Percentiles rank a stretch among this genome's conserved stretches.
These are phyloP conservation scores for Pseudocercospora macadamiae DNA, from an alignment of 2,329 filamentous ascomycete genomes.

Conservation along the genomic window DNA sequence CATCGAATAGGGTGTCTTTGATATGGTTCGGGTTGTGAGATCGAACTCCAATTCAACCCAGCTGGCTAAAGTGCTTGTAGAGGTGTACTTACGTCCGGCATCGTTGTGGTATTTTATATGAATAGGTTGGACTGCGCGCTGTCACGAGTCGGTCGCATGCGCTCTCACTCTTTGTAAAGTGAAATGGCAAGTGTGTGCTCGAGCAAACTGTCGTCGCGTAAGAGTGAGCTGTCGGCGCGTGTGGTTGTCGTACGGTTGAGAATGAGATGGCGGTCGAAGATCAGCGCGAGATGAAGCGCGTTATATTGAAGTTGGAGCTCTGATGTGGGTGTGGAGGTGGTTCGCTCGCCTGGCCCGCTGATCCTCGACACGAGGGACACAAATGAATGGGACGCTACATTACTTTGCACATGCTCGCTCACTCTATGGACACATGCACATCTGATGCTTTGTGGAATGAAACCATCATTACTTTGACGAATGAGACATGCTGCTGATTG, in stretches of 20 bases:
- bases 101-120: conserved; percentile 23
- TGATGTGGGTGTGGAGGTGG: neutral
- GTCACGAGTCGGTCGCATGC: conserved; percentile 23
- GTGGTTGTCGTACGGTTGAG: neutral
- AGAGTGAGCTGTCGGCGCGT: conserved; percentile 1
- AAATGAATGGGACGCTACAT: neutral
- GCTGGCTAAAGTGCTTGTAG: neutral
- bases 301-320: conserved; percentile 1
- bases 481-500: too few species aligned
- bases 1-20: conserved; percentile 1
- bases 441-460: neutral
- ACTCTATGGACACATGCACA: neutral
- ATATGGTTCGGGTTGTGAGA: neutral
- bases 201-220: conserved; percentile 22
- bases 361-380: neutral
- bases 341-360: neutral
- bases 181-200: conserved; percentile 4
- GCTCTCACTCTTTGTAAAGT: conserved; percentile 19
- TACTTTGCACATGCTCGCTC: too few species aligned
- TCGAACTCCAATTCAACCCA: neutral
- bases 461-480: too few species aligned
- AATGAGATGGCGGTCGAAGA: neutral
- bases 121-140: conserved; percentile 16
- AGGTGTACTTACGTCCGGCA: conserved; percentile 44
- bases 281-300: neutral